phyloP scores from a whole-genome alignment of 768 basidiomycete species.

The Boletus subcaerulescens region DNA sequence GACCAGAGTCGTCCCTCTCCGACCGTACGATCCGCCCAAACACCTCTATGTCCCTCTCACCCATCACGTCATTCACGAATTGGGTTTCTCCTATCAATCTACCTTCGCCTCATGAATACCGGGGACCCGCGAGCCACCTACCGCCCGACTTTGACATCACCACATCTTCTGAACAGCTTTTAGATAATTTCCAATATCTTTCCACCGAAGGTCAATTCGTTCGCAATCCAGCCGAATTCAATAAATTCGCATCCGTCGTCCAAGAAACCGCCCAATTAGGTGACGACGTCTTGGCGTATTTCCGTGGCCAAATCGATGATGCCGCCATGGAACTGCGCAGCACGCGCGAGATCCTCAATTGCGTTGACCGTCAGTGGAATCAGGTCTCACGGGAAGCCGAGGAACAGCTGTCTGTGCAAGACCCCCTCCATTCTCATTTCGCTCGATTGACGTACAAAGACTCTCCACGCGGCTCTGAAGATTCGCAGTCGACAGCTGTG shows the following conservation, averaged over 20 bases:
- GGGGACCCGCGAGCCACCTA: constrained; percentile 37
- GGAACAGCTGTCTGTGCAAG: constrained; percentile 33
- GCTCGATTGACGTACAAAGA: constrained; percentile 28
- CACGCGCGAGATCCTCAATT: constrained; percentile 44
- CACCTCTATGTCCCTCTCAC: constrained; percentile 41
- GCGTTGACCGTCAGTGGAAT: constrained; percentile 43
- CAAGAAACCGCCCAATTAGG: constrained; percentile 47
- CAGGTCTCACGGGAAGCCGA: constrained; percentile 43
- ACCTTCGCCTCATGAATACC: constrained; percentile 19
- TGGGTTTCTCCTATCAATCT: constrained; percentile 19
- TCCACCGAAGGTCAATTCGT: constrained; percentile 41
- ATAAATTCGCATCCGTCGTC: constrained; percentile 44
- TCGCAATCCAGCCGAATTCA: constrained; percentile 37
- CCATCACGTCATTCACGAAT: constrained; percentile 47
- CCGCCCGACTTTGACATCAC: constrained; percentile 45
- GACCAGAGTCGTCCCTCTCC: constrained; percentile 53
- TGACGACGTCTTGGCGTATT: constrained; percentile 45
- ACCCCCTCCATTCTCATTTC: constrained; percentile 5
- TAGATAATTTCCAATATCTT: constrained; percentile 53
- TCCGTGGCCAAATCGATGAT: constrained; percentile 53
- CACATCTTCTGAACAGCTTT: constrained; percentile 43
- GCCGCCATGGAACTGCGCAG: constrained; percentile 46
- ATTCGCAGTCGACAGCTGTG: constrained; percentile 59
- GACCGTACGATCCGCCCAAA: constrained; percentile 51
- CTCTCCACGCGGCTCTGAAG: constrained; percentile 60